Percentiles rank a stretch among this genome's conserved stretches.
Conservation (phyloP, 164 flowering plant species). For the Piper longum region DNA sequence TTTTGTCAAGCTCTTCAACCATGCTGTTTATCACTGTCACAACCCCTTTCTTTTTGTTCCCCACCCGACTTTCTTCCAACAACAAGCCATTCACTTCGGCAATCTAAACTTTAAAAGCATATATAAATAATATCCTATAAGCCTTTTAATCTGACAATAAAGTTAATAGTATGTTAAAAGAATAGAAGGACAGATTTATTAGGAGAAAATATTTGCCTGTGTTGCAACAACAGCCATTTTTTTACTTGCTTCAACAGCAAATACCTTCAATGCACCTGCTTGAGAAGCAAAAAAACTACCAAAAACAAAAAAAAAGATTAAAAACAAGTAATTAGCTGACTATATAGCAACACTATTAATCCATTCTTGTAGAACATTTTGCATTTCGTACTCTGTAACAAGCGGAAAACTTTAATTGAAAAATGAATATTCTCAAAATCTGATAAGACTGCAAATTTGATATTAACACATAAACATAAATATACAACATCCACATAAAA, state of each 20-base stretch:
- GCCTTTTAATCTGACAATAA: not conserved
- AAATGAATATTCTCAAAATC: too few relatives aligned
- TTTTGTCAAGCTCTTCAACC: slow-evolving; percentile 76
- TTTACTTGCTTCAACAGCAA: slow-evolving; percentile 88
- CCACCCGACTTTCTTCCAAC: slow-evolving; percentile 15
- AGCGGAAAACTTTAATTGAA: too few relatives aligned
- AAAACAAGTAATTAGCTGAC: not conserved
- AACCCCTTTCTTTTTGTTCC: slow-evolving; percentile 26
- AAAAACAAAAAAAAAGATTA: too few relatives aligned
- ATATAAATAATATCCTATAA: too few relatives aligned
- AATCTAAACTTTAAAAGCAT: slow-evolving; percentile 10
- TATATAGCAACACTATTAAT: too few relatives aligned
- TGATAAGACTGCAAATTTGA: too few relatives aligned
- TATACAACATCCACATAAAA: not conserved
- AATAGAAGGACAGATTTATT: too few relatives aligned
- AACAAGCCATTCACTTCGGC: slow-evolving; percentile 63
- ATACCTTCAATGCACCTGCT: slow-evolving; percentile 81
- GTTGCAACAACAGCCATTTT: slow-evolving; percentile 84
- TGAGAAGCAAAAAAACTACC: slow-evolving; percentile 82
- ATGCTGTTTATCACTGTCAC: slow-evolving; percentile 63
- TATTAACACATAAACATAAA: too few relatives aligned
- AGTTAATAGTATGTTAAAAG: not conserved
- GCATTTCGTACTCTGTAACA: too few relatives aligned
- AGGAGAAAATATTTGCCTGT: slow-evolving; percentile 30
- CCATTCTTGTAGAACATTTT: too few relatives aligned